Percentiles rank a stretch among this genome's conserved stretches.
These are phyloP conservation scores for Priceomyces castillae DNA, from an alignment of 805 yeast species.

Conservation along the genomic window DNA sequence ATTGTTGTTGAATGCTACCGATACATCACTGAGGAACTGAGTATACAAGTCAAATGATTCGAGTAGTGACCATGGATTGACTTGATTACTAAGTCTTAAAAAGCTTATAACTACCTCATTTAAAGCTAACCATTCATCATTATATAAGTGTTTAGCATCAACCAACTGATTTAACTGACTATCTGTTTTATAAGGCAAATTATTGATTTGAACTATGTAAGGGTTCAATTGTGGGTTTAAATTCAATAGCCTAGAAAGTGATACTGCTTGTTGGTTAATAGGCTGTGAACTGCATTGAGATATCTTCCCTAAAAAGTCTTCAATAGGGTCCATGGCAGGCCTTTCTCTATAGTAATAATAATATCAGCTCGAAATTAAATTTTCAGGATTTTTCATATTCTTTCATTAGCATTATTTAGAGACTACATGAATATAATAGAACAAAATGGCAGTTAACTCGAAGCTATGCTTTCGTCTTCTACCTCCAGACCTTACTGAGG, in stretches of 20 bases:
- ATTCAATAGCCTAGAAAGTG: conserved; percentile 20
- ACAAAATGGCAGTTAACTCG: not conserved
- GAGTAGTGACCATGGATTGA: conserved; percentile 52
- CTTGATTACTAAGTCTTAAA: conserved; percentile 45
- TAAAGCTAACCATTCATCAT: conserved; percentile 46
- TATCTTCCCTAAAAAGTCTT: conserved; percentile 24
- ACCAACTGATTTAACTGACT: conserved; percentile 16
- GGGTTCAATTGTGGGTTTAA: conserved; percentile 26
- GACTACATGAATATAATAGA: not conserved
- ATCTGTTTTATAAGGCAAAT: conserved; percentile 14
- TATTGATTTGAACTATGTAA: conserved; percentile 24
- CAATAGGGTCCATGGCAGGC: not conserved
- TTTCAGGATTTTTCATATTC: conserved; percentile 1
- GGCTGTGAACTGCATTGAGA: conserved; percentile 26
- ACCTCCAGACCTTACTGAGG: conserved; percentile 39
- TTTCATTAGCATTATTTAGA: not conserved
- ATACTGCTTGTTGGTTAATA: conserved; percentile 17
- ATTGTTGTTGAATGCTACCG: conserved; percentile 49
- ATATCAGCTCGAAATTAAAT: conserved; percentile 2
- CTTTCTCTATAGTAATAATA: conserved; percentile 1
- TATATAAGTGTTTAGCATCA: conserved; percentile 22
- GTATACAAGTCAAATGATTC: conserved; percentile 56
- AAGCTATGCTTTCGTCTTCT: conserved; percentile 40
- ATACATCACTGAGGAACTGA: conserved; percentile 44
- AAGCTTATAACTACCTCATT: conserved; percentile 45